Evolutionary conservation across 306 rosid genomes (phyloP), one percentile per base, ranked within the genome.

Genomic region (Macrotyloma uniflorum): DNA sequence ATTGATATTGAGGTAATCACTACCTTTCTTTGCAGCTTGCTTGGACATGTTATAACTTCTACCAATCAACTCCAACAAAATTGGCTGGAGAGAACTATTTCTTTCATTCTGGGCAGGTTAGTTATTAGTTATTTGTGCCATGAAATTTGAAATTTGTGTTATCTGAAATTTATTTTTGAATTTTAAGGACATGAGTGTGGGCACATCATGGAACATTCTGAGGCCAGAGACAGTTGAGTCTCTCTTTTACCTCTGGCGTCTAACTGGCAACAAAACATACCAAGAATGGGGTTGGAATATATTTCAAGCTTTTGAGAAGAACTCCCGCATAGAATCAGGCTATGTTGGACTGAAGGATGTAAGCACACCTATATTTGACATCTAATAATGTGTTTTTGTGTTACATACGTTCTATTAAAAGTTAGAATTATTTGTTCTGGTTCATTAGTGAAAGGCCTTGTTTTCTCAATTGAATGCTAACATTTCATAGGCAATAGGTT

Each of bases 281-380:
- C 93, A 90, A 86, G 99, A 96, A 70, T 96, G 99, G 99, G 98
- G 98, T 77, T 96, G 99, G 99, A 93, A 96, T 78, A 96, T 93
- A 83, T 96, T 96, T 83, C 97, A 91, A 88, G 99, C 99, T 79
- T 96, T 96, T 23, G 99, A 96, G 83, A 93, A 91, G 92, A 91
- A 91, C 89, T 96, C 96, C 74, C 99, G 98, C 46, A 0, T 87
- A 0, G 99, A 96, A 76, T 78, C 96, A 0, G 99, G 99, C 80
- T 96, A 96, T 69, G 99, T 96, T 67, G 99, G 99, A 77, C 86
- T 96, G 72, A 91, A 91, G 92, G 99, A 96, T 76, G 99, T 96
- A 85, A 77, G 99, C 70, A 54, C 76, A 36, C 83, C 66, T 80
- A 19, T 70, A 73, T 67, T 67, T 75, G 77, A 75, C 24, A 61